Base-by-base conservation (phyloP, 345 rosid species). In the Salix purpurea region DNA sequence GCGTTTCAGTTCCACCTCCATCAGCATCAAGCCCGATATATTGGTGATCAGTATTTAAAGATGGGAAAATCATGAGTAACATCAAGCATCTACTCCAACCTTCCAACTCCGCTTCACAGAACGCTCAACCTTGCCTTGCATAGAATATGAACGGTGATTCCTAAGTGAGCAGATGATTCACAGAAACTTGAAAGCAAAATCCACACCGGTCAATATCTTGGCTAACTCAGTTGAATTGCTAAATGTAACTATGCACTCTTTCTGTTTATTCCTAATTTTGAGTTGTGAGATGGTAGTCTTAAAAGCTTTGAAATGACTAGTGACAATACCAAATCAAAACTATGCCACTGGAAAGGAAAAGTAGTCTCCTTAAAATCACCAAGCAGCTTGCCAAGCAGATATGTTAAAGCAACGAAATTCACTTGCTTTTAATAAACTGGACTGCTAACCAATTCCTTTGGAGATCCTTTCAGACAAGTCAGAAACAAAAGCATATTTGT, bases 401-500 rank as follows among this genome's bases (percentile, higher is more conserved):
- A 2, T 13, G 44, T 9, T 32, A 64, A 11, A 36, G 37, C 32
- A 71, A 71, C 36, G 36, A 28, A 73, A 62, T 74, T 70, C 62
- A 68, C 44, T 62, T 62, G 28, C 65, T 75, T 14, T 52, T 44
- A 36, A 18, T 64, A 5, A 61, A 24, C 34, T 73, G 15, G 34
- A 65, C 44, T 28, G 70, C 81, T 84, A 90, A 76, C 88, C 87
- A 65, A 84, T 81, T 82, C 89, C 90, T 84, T 74, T 86, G 7
- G 85, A 83, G 64, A 90, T 81, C 86, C 89, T 87, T 68, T 84
- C 73, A 54, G 91, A 81, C 84, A 95, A 80, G 77, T 93, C 94
- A 44, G 94, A 74, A 61, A 90, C 89, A 77, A 93, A 91, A 61
- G 91, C 86, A 80, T 85, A 86, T 78, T 91, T 93, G 56, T 91